Base-by-base conservation (phyloP, 2,329 filamentous ascomycete species). In the Diaporthe batatas region DNA sequence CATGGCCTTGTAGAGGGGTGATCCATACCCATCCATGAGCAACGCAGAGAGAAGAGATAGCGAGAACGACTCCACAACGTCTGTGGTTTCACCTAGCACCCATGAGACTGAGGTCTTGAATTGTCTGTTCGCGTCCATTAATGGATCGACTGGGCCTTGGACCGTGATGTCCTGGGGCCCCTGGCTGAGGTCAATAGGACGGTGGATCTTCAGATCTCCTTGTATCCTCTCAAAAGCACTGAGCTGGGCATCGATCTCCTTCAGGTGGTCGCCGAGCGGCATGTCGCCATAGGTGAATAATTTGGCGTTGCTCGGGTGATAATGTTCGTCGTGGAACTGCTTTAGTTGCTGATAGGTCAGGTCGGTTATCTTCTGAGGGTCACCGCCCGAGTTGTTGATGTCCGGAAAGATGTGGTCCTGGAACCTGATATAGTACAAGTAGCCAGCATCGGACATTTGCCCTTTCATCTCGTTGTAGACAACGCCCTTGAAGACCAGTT, bases 381-480 rank as follows among this genome's bases (percentile, higher is more conserved):
- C 96, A 70, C 96, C 96, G 44, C 96, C 96, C 1, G 96, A 98
- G 84, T 99, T 98, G 84, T 99, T 93, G 81, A 99, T 93, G 49
- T 93, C 92, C 0, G 96, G 96, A 80, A 97, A 96, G 70, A 99
- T 94, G 80, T 96, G 93, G 78, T 98, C 95, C 80, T 97, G 94
- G 83, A 97, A 99, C 69, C 93, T 90, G 77, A 98, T 97, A 82
- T 98, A 98, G 85, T 94, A 99, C 0, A 98, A 86, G 79, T 99
- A 99, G 76, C 94, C 94, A 8, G 96, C 95, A 81, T 99, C 96
- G 2, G 96, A 98, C 92, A 98, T 97, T 80, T 98, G 95, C 0
- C 96, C 96, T 84, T 99, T 99, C 96, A 99, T 99, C 85, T 99
- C 96, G 79, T 99, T 99, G 85, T 98, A 98, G 0, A 98, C 96